Base-by-base conservation (phyloP, 139 green algal species). In the Chlorella sp. region DNA sequence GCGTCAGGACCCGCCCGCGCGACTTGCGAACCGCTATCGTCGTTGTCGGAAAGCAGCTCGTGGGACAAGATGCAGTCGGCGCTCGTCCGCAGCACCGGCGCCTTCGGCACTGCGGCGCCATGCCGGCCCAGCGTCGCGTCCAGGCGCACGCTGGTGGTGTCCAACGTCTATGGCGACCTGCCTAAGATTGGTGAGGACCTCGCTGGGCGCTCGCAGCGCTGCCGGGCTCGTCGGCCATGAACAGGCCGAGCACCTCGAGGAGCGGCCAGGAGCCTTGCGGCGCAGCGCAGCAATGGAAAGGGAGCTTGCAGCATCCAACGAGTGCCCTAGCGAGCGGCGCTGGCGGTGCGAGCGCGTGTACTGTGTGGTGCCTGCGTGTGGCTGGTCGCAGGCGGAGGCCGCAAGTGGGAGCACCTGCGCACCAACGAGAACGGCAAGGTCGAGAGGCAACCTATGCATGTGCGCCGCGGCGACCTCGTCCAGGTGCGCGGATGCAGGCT, bases 381-480 rank as follows among this genome's bases (percentile, higher is more conserved):
- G n/a, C n/a, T n/a, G n/a, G n/a, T n/a, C 27, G 60, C 67, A 72
- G 67, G 92, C 23, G 90, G 90, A 17, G 90, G 91, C 70, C 94
- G 94, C 68, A 88, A 90, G 73, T 97, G 93, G 93, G 89, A 96
- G 86, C 82, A 92, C 67, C 77, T 83, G 3, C 59, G 88, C 49
- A 35, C 92, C 3, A 93, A 85, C 35, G 73, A 85, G 1, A 95
- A 96, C 73, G 86, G 89, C 68, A 97, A 96, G 80, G 83, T 89
- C 10, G 50, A 93, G 51, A 82, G 87, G 26, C 27, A 91, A 1
- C 69, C 81, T 31, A 94, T 98, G 88, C 94, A 97, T 72, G 87
- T 98, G 3, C 91, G 89, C 77, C 89, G 80, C 72, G 93, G 93
- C 23, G 94, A 98, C 79, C 87, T 87, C 34, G 94, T 97, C 30